A percentile compares a stretch with the other conserved stretches of the same genome.
These are phyloP conservation scores for Candida fluviatilis DNA, from an alignment of 805 yeast species.

Conservation along the genomic window DNA sequence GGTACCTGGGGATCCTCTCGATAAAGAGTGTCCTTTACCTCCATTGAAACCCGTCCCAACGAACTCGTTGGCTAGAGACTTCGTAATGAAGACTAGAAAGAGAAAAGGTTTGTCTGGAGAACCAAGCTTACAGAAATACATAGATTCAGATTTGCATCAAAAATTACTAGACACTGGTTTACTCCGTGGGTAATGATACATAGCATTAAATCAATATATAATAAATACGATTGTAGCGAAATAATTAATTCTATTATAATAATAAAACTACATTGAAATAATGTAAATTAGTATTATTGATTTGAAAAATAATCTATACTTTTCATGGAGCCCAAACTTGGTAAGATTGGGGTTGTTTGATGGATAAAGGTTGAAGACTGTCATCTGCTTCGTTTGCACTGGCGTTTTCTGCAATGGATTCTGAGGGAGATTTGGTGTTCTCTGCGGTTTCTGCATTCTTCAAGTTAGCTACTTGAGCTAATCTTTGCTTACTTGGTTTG, in stretches of 20 bases:
- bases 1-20: slow-evolving; percentile 92
- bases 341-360: slow-evolving; percentile 38
- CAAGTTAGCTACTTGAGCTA: slow-evolving; percentile 13
- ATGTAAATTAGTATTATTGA: neutral
- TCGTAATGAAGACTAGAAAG: slow-evolving; percentile 80
- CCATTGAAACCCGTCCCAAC: slow-evolving; percentile 69
- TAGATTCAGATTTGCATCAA: slow-evolving; percentile 56
- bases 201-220: neutral
- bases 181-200: slow-evolving; percentile 8
- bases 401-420: slow-evolving; percentile 8
- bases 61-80: slow-evolving; percentile 79
- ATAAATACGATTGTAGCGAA: too few relatives aligned
- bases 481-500: slow-evolving; percentile 28
- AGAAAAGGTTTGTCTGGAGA: slow-evolving; percentile 82
- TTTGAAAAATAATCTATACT: neutral
- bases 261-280: neutral
- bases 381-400: slow-evolving; percentile 8
- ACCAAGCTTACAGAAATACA: slow-evolving; percentile 60
- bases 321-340: slow-evolving; percentile 42
- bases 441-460: slow-evolving; percentile 6
- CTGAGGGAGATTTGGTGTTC: slow-evolving; percentile 6
- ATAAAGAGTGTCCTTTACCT: slow-evolving; percentile 57
- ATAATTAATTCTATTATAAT: neutral
- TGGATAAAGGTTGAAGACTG: slow-evolving; percentile 31
- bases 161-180: slow-evolving; percentile 51